Conservation (phyloP, 2,329 filamentous ascomycete species). For the Cladophialophora carrionii region DNA sequence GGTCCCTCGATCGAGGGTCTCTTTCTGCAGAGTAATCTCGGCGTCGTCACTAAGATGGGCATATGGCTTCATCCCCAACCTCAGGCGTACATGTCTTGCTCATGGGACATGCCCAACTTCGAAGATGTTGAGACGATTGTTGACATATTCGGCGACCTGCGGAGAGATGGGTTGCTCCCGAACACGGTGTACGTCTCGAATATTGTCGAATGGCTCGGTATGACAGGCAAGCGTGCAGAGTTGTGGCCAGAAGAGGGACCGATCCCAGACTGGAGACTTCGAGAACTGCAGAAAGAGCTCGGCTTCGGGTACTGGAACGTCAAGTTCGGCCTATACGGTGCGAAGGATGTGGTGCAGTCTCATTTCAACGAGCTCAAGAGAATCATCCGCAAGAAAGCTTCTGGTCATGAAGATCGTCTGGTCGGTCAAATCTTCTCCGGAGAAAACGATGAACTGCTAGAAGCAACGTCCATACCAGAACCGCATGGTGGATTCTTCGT, state of each 20-base stretch:
- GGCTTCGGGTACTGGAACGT: slow-evolving; percentile 32
- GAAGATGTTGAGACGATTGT: slow-evolving; percentile 31
- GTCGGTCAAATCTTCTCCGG: slow-evolving; percentile 30
- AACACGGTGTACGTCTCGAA: slow-evolving; percentile 34
- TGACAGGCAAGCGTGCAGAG: slow-evolving; percentile 29
- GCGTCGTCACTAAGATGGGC: slow-evolving; percentile 38
- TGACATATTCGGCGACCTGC: slow-evolving; percentile 27
- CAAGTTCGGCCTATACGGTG: slow-evolving; percentile 32
- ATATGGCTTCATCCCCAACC: slow-evolving; percentile 39
- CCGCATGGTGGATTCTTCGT: slow-evolving; percentile 33
- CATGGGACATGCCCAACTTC: slow-evolving; percentile 42
- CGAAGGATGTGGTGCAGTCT: slow-evolving; percentile 26
- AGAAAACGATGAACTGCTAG: slow-evolving; percentile 26
- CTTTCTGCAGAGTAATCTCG: slow-evolving; percentile 38
- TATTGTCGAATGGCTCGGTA: slow-evolving; percentile 31
- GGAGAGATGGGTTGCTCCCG: slow-evolving; percentile 29
- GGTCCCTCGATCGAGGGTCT: slow-evolving; percentile 35
- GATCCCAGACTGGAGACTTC: slow-evolving; percentile 27
- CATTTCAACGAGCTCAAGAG: slow-evolving; percentile 31
- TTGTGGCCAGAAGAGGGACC: slow-evolving; percentile 29
- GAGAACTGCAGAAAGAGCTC: slow-evolving; percentile 27
- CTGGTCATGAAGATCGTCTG: slow-evolving; percentile 21
- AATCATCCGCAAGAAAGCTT: slow-evolving; percentile 26
- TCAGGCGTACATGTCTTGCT: slow-evolving; percentile 40
- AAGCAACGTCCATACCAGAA: slow-evolving; percentile 28